Evolutionary conservation across 768 basidiomycete species (phyloP).

Genomic region (Suillus bovinus): DNA sequence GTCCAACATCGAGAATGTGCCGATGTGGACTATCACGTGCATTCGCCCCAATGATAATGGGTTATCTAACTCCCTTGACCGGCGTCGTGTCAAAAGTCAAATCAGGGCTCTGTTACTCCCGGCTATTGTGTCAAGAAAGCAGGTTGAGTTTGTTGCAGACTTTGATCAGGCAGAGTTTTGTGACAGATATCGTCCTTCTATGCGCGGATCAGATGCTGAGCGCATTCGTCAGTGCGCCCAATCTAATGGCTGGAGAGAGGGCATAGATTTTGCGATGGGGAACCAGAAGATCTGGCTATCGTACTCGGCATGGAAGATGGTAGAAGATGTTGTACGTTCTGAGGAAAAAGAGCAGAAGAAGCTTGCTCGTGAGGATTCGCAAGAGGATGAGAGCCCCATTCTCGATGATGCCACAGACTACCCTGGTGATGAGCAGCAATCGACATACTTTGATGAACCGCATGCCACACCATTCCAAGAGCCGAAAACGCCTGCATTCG

Average conservation of each 20-base stretch:
- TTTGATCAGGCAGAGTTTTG: constrained; percentile 50
- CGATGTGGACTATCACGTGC: constrained; percentile 58
- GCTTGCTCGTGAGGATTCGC: constrained; percentile 38
- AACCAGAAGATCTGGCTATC: constrained; percentile 54
- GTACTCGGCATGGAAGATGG: constrained; percentile 58
- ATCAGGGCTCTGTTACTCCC: constrained; percentile 54
- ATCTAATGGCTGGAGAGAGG: constrained; percentile 53
- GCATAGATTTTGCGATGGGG: constrained; percentile 55
- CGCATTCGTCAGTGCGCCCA: constrained; percentile 51
- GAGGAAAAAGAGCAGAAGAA: constrained; percentile 51
- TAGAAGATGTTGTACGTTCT: constrained; percentile 56
- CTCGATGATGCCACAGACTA: constrained; percentile 42
- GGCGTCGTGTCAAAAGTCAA: constrained; percentile 59
- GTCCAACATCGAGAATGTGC: constrained; percentile 43
- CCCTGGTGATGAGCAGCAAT: constrained; percentile 31
- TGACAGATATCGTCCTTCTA: constrained; percentile 52
- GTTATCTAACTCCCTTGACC: constrained; percentile 63
- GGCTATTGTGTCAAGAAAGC: constrained; percentile 49
- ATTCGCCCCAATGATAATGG: constrained; percentile 67
- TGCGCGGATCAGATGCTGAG: constrained; percentile 47
- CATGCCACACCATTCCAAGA: constrained; percentile 30
- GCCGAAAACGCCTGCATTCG: constrained; percentile 28
- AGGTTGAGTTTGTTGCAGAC: constrained; percentile 53
- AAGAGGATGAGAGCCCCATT: constrained; percentile 48
- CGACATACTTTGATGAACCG: constrained; percentile 34